A percentile compares a stretch with the other conserved stretches of the same genome.
phyloP scores from a whole-genome alignment of 192 early-diverging fungal species.

The Diversispora eburnea region DNA sequence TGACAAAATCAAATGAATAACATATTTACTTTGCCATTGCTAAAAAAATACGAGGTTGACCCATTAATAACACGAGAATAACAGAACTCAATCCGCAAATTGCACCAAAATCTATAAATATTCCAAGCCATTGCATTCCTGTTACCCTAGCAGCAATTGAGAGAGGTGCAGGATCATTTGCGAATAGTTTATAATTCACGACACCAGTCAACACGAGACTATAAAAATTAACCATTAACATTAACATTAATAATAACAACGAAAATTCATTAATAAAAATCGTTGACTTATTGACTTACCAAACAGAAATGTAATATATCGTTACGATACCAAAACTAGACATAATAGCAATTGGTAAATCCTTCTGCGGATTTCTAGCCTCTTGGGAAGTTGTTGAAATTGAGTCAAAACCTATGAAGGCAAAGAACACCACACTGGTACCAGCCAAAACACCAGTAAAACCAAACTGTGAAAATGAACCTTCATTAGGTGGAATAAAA shows the following conservation, averaged over 20 bases:
- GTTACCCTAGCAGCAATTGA: slow-evolving; percentile 42
- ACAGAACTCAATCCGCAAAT: slow-evolving; percentile 77
- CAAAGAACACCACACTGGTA: slow-evolving; percentile 71
- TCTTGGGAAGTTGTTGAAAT: slow-evolving; percentile 86
- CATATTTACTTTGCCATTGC: slow-evolving; percentile 63
- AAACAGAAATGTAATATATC: slow-evolving; percentile 70
- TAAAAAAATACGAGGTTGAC: slow-evolving; percentile 84
- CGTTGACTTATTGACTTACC: slow-evolving; percentile 17
- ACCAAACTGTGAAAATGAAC: slow-evolving; percentile 60
- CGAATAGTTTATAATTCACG: slow-evolving; percentile 44
- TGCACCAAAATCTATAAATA: slow-evolving; percentile 76
- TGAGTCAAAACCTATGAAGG: slow-evolving; percentile 88
- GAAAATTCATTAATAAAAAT: background rate
- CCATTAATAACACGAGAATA: slow-evolving; percentile 69
- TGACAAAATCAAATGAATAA: no score
- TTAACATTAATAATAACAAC: background rate
- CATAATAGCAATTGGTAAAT: slow-evolving; percentile 87
- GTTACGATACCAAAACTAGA: slow-evolving; percentile 74
- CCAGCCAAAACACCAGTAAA: slow-evolving; percentile 66
- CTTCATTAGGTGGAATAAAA: slow-evolving; percentile 65
- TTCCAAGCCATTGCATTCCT: slow-evolving; percentile 62
- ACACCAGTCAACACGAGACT: slow-evolving; percentile 74
- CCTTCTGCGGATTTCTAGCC: slow-evolving; percentile 69
- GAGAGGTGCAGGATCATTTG: slow-evolving; percentile 56
- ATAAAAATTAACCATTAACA: no score